Evolutionary conservation across 2,329 filamentous ascomycete species (phyloP), one percentile per base, ranked within the genome.

Genomic region (Cyclaneusma minus): DNA sequence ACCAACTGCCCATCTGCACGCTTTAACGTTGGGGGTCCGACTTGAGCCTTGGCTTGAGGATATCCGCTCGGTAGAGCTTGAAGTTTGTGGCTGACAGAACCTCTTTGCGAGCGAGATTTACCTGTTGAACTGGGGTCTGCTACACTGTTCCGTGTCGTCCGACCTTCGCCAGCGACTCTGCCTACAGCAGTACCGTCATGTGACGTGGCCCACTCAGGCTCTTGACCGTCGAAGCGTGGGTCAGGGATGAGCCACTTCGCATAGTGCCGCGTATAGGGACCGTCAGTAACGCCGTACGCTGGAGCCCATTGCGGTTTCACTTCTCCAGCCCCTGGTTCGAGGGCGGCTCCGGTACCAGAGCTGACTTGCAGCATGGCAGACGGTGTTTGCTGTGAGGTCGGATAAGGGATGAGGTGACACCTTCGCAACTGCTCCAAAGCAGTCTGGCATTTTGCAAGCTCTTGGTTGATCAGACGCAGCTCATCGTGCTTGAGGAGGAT

Each of bases 401-500:
- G 85, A 49, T 84, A 95, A 4, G 87, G 87, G 40, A 93, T 87
- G 39, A 95, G 62, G 47, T 89, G 76, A 54, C 85, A 94, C 33
- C 89, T 75, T 41, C 89, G 79, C 35, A 98, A 61, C 55, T 95
- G 89, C 55, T 98, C 89, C 39, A 95, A 64, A 7, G 85, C 83
- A 36, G 85, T 61, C 56, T 95, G 85, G 47, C 85, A 94, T 58
- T 94, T 95, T 37, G 83, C 87, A 37, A 95, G 66, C 56, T 95
- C 89, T 54, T 93, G 84, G 47, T 95, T 83, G 50, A 95, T 93
- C 39, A 93, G 63, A 30, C 85, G 81, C 32, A 95, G 58, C 57
- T 98, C 89, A 44, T 89, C 74, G 53, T 98, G 89, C 61, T 94
- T 95, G 48, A 91, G 58, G 36, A 95, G 58, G 28, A 95, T 85